Base-by-base conservation (phyloP, 768 basidiomycete genomes). In the Xerocomus potaroensis region DNA sequence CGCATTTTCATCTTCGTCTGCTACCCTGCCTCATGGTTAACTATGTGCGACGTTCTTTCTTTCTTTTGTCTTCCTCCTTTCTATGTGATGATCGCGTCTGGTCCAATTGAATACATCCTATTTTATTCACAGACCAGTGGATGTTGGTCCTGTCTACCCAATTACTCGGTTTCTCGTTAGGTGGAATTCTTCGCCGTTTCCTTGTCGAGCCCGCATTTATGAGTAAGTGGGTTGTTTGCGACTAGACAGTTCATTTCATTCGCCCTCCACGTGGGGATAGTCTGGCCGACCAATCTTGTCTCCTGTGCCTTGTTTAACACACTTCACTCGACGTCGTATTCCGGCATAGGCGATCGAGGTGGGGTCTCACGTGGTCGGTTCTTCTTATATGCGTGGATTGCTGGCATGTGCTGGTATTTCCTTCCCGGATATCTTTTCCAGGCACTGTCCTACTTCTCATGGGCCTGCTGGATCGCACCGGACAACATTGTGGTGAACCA, bases 391-490 rank as follows among this genome's bases (percentile, higher is more conserved):
- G 72, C 67, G 14, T 77, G 77, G 64, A 5, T 71, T 4, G 74
- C 64, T 42, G 51, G 67, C 18, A 30, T 67, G 19, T 48, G 48
- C 38, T 74, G 70, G 70, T 85, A 85, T 59, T 73, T 84, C 65
- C 61, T 87, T 62, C 86, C 87, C 0, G 85, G 85, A 14, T 90
- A 85, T 63, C 66, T 87, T 53, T 87, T 87, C 77, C 72, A 75
- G 42, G 80, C 77, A 2, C 76, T 83, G 58, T 74, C 73, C 53
- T 78, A 75, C 68, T 83, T 82, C 69, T 76, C 70, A 23, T 77
- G 76, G 74, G 70, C 77, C 9, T 74, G 73, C 60, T 80, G 79
- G 88, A 87, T 91, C 47, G 81, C 66, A 8, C 89, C 88, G 1
- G 62, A 83, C 18, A 87, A 87, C 56, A 51, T 83, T 46, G 70